Conservation (phyloP, 106 monocot genomes). For the Posidonia australis region DNA sequence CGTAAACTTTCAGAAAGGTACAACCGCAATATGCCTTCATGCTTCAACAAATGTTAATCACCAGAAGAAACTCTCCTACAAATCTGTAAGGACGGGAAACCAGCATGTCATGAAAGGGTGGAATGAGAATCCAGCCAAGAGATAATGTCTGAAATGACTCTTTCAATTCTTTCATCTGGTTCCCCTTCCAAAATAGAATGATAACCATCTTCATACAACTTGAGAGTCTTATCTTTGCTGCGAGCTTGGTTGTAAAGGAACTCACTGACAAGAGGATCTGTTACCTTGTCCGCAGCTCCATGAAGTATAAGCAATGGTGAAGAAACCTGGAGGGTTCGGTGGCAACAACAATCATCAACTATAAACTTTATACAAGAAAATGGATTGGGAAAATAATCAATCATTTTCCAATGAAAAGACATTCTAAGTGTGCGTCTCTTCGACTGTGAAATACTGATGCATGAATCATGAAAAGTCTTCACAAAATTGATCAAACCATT, state of each 20-base stretch:
- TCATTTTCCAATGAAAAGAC: too few species aligned
- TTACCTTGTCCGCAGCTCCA: conserved; percentile 91
- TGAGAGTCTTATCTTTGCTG: conserved; percentile 65
- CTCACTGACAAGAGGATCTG: conserved; percentile 76
- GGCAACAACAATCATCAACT: neutral
- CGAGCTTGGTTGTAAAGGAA: conserved; percentile 64
- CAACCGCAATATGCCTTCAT: too few species aligned
- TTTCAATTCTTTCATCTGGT: conserved; percentile 66
- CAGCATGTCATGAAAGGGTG: neutral
- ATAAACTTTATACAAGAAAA: neutral
- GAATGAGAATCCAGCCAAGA: conserved; percentile 70
- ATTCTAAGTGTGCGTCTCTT: too few species aligned
- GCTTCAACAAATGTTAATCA: too few species aligned
- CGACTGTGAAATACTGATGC: too few species aligned
- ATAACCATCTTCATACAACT: conserved; percentile 74
- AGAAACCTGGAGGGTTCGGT: conserved; percentile 33
- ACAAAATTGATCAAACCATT: too few species aligned
- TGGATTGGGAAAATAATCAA: too few species aligned
- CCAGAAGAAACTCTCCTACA: too few species aligned
- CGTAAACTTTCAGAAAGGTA: too few species aligned
- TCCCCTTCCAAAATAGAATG: conserved; percentile 91
- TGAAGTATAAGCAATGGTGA: conserved; percentile 83
- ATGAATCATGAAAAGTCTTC: too few species aligned
- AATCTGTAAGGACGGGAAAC: too few species aligned
- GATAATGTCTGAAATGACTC: conserved; percentile 63